phyloP scores from a whole-genome alignment of 1,139 yeast species.

The Saccharomyces pastorianus region DNA sequence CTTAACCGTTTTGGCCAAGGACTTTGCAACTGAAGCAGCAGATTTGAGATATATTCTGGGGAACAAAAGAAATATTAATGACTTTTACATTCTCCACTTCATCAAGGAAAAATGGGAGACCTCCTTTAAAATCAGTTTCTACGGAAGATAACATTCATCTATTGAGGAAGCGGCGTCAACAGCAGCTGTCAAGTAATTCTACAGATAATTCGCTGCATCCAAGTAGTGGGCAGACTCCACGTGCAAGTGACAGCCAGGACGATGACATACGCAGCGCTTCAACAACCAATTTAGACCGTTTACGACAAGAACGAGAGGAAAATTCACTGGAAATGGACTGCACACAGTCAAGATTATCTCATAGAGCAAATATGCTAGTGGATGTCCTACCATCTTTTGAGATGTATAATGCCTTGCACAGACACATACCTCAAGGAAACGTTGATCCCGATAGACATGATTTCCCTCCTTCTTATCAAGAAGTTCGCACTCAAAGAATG shows the following conservation, averaged over 20 bases:
- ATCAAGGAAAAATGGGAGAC: not conserved
- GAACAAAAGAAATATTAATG: not conserved
- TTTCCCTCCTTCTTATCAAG: conserved; percentile 29
- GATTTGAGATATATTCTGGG: not conserved
- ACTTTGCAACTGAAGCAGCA: not conserved
- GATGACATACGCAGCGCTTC: not conserved
- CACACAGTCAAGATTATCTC: conserved; percentile 3
- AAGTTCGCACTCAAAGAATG: conserved; percentile 12
- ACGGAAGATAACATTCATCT: not conserved
- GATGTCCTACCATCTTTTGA: conserved; percentile 33
- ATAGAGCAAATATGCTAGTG: conserved; percentile 14
- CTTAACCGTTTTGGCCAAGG: not conserved
- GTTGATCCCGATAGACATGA: conserved; percentile 29
- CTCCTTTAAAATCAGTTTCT: not conserved
- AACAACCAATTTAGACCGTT: not conserved
- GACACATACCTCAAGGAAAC: conserved; percentile 32
- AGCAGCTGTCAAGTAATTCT: not conserved
- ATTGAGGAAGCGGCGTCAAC: not conserved
- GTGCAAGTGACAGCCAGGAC: not conserved
- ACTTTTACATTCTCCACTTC: not conserved
- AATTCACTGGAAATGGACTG: not conserved
- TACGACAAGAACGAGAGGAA: not conserved
- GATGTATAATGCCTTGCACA: conserved; percentile 30
- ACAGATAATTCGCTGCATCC: not conserved
- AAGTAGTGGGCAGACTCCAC: not conserved